A percentile compares a stretch with the other conserved stretches of the same genome.
Evolutionary conservation across 2,329 filamentous ascomycete species (phyloP).

Genomic region (Coleophoma eucalyptorum): DNA sequence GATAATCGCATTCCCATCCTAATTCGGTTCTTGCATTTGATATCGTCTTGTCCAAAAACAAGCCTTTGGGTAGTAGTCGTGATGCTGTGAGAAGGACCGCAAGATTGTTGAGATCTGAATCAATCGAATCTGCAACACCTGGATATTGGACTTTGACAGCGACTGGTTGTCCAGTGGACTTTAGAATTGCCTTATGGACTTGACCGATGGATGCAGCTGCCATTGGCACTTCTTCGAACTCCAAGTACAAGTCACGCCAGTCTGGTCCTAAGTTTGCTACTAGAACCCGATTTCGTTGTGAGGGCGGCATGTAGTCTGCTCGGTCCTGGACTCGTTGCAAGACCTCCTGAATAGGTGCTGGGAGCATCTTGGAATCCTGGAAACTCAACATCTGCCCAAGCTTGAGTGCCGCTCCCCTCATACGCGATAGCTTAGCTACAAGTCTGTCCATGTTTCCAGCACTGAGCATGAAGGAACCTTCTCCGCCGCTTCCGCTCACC

Average conservation of each 20-base stretch:
- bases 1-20: constrained; percentile 96
- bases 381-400: constrained; percentile 98
- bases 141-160: constrained; percentile 98
- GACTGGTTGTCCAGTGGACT: constrained; percentile 69
- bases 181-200: constrained; percentile 81
- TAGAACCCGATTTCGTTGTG: constrained; percentile 84
- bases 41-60: constrained; percentile 96
- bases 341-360: constrained; percentile 80
- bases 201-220: constrained; percentile 97
- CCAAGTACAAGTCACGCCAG: constrained; percentile 79
- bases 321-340: constrained; percentile 92
- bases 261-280: constrained; percentile 71
- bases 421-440: constrained; percentile 87
- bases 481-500: constrained; percentile 63
- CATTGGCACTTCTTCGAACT: constrained; percentile 88
- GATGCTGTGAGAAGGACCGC: constrained; percentile 88
- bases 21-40: constrained; percentile 90
- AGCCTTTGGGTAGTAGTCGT: constrained; percentile 80
- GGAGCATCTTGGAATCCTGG: constrained; percentile 94
- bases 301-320: constrained; percentile 96
- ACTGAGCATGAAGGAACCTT: constrained; percentile 82
- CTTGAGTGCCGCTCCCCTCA: constrained; percentile 96
- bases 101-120: constrained; percentile 93
- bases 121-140: constrained; percentile 91
- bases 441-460: constrained; percentile 88